phyloP scores from a whole-genome alignment of 257 asterid genomes.

The Salvia miltiorrhiza region DNA sequence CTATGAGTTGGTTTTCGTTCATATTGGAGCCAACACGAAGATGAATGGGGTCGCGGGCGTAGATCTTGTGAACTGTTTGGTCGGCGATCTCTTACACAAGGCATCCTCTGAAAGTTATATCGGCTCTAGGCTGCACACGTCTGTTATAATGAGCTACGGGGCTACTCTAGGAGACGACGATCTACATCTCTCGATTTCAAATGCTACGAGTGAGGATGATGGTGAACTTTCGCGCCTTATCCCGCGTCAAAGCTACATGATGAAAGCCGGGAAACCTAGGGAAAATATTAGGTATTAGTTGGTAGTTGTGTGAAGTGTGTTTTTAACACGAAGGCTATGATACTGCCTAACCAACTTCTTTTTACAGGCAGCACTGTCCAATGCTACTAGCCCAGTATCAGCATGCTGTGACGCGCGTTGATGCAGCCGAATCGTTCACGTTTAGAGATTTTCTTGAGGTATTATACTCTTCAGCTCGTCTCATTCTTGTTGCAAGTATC shows the following conservation, averaged over 20 bases:
- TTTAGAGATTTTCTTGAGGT: conserved; percentile 67
- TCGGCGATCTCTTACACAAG: conserved; percentile 45
- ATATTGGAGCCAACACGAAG: conserved; percentile 49
- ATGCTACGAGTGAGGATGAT: conserved; percentile 25
- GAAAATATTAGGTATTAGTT: conserved; percentile 56
- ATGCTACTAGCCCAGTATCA: conserved; percentile 88
- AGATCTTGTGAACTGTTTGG: conserved; percentile 49
- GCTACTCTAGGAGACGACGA: conserved; percentile 35
- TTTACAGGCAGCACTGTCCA: conserved; percentile 60
- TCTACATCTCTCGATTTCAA: conserved; percentile 30
- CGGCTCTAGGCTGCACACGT: conserved; percentile 64
- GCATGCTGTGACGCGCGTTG: conserved; percentile 83
- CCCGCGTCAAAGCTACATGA: conserved; percentile 77
- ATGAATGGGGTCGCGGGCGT: conserved; percentile 34
- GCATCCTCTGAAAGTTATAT: conserved; percentile 45
- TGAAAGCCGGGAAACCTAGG: conserved; percentile 63
- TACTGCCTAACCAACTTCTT: conserved; percentile 21
- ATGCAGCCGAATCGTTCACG: conserved; percentile 55
- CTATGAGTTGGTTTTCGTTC: conserved; percentile 67
- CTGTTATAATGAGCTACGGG: conserved; percentile 79
- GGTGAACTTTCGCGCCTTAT: conserved; percentile 39
- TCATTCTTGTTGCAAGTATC: background rate
- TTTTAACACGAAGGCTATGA: background rate
- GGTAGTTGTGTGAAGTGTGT: background rate
- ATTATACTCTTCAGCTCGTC: background rate